Conservation (phyloP, 225 moss, liverwort and hornwort species). For the Thuidium tamariscinum region DNA sequence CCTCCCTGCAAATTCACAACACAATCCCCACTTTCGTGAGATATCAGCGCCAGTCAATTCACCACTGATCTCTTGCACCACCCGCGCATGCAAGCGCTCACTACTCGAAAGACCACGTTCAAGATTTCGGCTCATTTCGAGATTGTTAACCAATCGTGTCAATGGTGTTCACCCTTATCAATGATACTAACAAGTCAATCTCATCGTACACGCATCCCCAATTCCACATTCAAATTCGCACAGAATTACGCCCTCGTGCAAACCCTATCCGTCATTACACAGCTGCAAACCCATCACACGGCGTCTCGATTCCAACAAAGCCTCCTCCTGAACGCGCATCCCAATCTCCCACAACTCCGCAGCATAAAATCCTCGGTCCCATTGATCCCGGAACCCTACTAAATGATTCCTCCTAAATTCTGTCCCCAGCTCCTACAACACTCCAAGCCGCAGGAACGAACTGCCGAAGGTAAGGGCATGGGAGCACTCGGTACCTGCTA, state of each 20-base stretch:
- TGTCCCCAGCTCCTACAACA: neutral
- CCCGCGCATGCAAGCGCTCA: neutral
- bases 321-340: neutral
- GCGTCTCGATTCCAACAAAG: neutral
- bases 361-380: neutral
- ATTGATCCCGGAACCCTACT: neutral
- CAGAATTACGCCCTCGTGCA: neutral
- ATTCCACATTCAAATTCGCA: too few relatives aligned
- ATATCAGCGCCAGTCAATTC: neutral
- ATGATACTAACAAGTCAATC: neutral
- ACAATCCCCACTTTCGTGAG: neutral
- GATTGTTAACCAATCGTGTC: neutral
- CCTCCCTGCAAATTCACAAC: constrained; percentile 21
- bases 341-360: neutral
- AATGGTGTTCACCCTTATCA: neutral
- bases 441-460: neutral
- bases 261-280: neutral
- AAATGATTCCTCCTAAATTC: neutral
- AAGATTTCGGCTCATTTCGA: neutral
- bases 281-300: neutral
- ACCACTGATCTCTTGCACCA: neutral
- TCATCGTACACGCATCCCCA: neutral
- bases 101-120: neutral
- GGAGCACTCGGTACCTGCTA: constrained; percentile 38
- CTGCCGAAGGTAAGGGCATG: neutral